These are phyloP conservation scores for Leucogyrophana mollusca DNA, from an alignment of 768 basidiomycete genomes.

Conservation along the genomic window DNA sequence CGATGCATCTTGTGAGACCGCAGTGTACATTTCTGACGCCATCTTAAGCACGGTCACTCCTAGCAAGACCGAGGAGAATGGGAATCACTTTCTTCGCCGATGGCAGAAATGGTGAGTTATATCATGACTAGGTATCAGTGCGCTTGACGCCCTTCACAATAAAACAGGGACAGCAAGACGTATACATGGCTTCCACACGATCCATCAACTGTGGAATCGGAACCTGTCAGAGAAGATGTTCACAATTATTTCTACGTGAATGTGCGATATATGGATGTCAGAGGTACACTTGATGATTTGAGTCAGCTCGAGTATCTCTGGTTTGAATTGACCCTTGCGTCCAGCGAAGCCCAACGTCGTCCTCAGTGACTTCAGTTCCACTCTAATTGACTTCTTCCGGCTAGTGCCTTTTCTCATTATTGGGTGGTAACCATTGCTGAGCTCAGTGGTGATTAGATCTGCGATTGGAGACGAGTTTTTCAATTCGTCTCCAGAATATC, in stretches of 20 bases:
- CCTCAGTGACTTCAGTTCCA: constrained; percentile 15
- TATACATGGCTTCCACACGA: constrained; percentile 17
- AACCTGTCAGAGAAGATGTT: constrained; percentile 9
- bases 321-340: not conserved
- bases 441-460: constrained; percentile 9
- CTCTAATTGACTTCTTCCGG: constrained; percentile 17
- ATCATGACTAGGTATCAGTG: no score
- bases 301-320: not conserved
- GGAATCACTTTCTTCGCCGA: constrained; percentile 5
- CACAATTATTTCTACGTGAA: constrained; percentile 21
- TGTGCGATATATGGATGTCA: constrained; percentile 1
- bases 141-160: no score
- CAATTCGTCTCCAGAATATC: constrained; percentile 1
- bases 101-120: constrained; percentile 1
- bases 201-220: constrained; percentile 8
- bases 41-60: no score
- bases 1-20: no score
- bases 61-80: constrained; percentile 1
- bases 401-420: constrained; percentile 2
- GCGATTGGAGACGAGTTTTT: constrained; percentile 16
- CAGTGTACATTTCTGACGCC: no score
- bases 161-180: not conserved
- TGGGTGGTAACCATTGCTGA: no score
- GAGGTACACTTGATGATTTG: not conserved
- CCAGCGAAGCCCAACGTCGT: constrained; percentile 13